Base-by-base conservation (phyloP, 2,329 filamentous ascomycete species). In the Microdochium trichocladiopsis region DNA sequence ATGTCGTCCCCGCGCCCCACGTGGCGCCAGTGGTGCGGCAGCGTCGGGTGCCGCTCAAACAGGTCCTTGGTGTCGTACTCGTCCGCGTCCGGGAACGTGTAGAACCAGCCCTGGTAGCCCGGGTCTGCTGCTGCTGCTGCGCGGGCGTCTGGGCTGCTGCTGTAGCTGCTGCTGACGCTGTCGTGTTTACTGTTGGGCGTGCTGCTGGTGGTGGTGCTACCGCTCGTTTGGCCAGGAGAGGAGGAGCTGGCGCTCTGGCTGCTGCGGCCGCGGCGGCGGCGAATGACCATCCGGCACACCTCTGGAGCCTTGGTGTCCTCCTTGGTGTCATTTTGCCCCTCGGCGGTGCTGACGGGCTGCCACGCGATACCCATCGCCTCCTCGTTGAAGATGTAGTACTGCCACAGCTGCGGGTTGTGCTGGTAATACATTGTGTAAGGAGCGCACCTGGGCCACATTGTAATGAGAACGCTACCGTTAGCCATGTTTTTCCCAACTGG, bases 331-430 rank as follows among this genome's bases (percentile, higher is more conserved):
- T 37, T 16, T 11, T 8, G 6, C 12, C 6, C 18, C 6, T 3
- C 22, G 41, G 3, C 18, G 21, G 4, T 12, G n/a, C 22, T 18
- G 5, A 36, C 45, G 6, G 43, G 52, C 43, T 64, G 63, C 64
- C 71, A 74, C 2, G 71, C 66, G 8, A 61, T 64, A 2, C 71
- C 70, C 50, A 71, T 61, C 0, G 58, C 14, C 1, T 72, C 64
- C 0, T 64, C 63, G 56, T 71, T 65, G 52, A 70, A 57, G 52
- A 69, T 60, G 51, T 72, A 72, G 52, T 67, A 74, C 49, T 69
- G 60, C 70, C 71, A 73, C 14, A 66, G 53, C 41, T 61, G 48
- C 0, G 54, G 56, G 43, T 68, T 53, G 0, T 50, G 21, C 31
- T 69, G 66, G 28, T 59, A 63, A 51, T 68, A 66, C 2, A 65